Evolutionary conservation across 495 filamentous ascomycete species (phyloP).

Genomic region (Tetracladium setigerum): DNA sequence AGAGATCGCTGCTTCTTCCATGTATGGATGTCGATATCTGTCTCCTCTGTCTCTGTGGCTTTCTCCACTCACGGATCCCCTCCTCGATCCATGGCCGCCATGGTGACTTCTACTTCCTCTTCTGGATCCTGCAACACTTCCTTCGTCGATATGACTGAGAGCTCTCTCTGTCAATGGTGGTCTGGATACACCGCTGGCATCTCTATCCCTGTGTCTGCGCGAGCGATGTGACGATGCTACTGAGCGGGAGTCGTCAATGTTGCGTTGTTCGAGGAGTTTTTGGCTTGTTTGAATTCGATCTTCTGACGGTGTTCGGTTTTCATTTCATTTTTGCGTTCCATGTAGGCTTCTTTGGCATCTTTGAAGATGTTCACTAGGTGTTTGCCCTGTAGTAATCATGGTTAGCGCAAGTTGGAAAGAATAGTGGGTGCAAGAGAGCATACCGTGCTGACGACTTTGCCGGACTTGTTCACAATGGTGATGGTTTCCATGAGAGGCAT

Average conservation of each 20-base stretch:
- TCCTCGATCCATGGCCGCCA: constrained; percentile 6
- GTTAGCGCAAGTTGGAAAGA: background rate
- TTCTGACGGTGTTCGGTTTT: constrained; percentile 54
- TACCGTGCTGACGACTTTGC: constrained; percentile 88
- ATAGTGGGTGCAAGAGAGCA: constrained; percentile 24
- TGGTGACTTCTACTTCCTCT: constrained; percentile 13
- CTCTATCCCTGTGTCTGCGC: constrained; percentile 9
- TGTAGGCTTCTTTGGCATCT: constrained; percentile 79
- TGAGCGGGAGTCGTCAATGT: constrained; percentile 28
- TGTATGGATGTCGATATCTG: constrained; percentile 32
- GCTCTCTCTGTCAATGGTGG: constrained; percentile 14
- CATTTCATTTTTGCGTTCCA: constrained; percentile 72
- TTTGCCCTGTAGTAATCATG: constrained; percentile 55
- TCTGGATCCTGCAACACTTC: constrained; percentile 13
- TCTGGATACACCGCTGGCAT: constrained; percentile 7
- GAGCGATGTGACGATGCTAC: constrained; percentile 32
- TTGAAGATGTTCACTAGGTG: constrained; percentile 80
- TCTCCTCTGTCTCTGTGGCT: background rate
- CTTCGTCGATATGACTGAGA: constrained; percentile 17
- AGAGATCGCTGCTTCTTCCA: constrained; percentile 22
- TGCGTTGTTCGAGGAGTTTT: constrained; percentile 10
- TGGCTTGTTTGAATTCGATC: constrained; percentile 26
- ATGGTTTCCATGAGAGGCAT: constrained; percentile 60
- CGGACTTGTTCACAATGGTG: constrained; percentile 85
- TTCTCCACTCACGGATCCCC: constrained; percentile 1